Conservation (phyloP, 2,329 filamentous ascomycete genomes). For the Pseudogymnoascus sp. region DNA sequence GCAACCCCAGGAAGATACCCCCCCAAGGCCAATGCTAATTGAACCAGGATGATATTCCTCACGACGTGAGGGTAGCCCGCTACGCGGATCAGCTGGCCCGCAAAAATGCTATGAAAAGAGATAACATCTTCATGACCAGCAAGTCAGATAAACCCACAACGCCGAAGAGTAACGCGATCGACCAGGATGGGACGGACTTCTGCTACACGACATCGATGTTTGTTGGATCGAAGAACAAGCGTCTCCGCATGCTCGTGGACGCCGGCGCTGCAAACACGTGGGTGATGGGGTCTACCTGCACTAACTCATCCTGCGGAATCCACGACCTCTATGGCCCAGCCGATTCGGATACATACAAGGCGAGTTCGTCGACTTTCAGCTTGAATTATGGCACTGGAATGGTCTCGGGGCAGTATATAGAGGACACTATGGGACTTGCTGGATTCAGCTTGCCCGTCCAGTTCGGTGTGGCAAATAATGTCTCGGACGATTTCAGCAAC, state of each 20-base stretch:
- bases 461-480: constrained; percentile 67
- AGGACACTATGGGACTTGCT: constrained; percentile 62
- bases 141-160: constrained; percentile 34
- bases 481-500: constrained; percentile 65
- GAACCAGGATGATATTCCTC: constrained; percentile 7
- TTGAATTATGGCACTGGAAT: constrained; percentile 70
- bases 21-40: not conserved
- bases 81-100: constrained; percentile 19
- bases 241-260: constrained; percentile 57
- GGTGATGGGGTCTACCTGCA: constrained; percentile 71
- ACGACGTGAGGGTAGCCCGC: constrained; percentile 18
- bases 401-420: constrained; percentile 59
- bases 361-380: constrained; percentile 48
- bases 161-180: constrained; percentile 47
- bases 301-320: constrained; percentile 55
- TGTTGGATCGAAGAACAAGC: constrained; percentile 48
- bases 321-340: constrained; percentile 64
- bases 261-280: constrained; percentile 69
- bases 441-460: constrained; percentile 56
- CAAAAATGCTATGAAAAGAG: constrained; percentile 19
- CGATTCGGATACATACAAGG: constrained; percentile 58
- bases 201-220: constrained; percentile 56
- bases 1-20: not conserved
- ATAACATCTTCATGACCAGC: constrained; percentile 21
- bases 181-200: constrained; percentile 60